These are phyloP conservation scores for Zarea fungicola DNA, from an alignment of 2,329 filamentous ascomycete species.

Conservation along the genomic window DNA sequence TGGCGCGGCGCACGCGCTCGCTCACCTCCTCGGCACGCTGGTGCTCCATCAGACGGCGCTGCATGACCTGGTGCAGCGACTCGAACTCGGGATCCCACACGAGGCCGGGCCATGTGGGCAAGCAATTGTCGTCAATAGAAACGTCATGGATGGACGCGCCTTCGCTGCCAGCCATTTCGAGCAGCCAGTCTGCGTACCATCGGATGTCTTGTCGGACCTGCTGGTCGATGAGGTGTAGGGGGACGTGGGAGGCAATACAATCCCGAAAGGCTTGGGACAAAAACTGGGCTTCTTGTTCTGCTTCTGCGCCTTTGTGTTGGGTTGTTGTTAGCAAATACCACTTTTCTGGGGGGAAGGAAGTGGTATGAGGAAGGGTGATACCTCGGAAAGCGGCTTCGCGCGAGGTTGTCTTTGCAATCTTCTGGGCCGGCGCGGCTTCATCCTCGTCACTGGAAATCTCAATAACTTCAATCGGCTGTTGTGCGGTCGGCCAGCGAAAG, in stretches of 20 bases:
- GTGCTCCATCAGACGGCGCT: constrained; percentile 18
- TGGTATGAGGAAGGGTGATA: too few relatives aligned
- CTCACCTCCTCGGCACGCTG: constrained; percentile 19
- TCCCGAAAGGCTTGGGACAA: too few relatives aligned
- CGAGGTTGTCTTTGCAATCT: not conserved
- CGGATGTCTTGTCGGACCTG: constrained; percentile 4
- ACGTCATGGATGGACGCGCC: constrained; percentile 18
- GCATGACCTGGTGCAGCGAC: constrained; percentile 23
- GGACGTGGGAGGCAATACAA: too few relatives aligned
- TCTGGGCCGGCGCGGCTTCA: not conserved
- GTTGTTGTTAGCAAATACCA: too few relatives aligned
- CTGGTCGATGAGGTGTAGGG: too few relatives aligned
- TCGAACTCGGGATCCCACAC: constrained; percentile 22
- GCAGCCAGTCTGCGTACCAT: constrained; percentile 18
- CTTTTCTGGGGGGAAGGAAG: too few relatives aligned
- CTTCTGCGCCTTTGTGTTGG: too few relatives aligned
- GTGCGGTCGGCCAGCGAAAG: not conserved
- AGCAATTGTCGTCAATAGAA: constrained; percentile 24
- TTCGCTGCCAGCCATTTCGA: constrained; percentile 18
- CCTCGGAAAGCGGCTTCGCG: too few relatives aligned
- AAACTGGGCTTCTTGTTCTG: too few relatives aligned
- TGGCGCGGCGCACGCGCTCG: constrained; percentile 15
- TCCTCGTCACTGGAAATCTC: constrained; percentile 7
- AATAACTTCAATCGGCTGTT: not conserved
- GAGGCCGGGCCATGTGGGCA: constrained; percentile 23